A percentile compares a stretch with the other conserved stretches of the same genome.
phyloP scores from a whole-genome alignment of 1,284 basidiomycete genomes.

The Hymenochaete sp. region DNA sequence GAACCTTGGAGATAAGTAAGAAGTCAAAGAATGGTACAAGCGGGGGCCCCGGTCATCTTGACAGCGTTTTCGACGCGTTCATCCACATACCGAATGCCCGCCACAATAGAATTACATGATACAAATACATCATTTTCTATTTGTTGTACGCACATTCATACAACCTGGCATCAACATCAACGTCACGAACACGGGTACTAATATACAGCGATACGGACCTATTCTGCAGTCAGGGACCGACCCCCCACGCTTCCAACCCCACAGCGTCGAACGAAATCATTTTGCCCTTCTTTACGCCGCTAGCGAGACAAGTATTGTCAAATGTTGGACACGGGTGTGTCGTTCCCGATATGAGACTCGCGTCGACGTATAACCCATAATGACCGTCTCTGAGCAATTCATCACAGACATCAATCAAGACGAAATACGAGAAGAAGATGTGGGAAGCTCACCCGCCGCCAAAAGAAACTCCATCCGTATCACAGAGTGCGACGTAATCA shows the following conservation, averaged over 20 bases:
- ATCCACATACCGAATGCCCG: too few species aligned
- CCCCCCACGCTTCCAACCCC: conserved; percentile 80
- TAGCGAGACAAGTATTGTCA: conserved; percentile 69
- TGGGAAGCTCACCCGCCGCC: conserved; percentile 72
- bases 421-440: conserved; percentile 6
- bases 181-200: too few species aligned
- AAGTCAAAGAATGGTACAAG: too few species aligned
- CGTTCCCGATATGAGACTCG: conserved; percentile 73
- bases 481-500: conserved; percentile 84
- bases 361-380: conserved; percentile 88
- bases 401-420: neutral
- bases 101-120: too few species aligned
- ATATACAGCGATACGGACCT: too few species aligned
- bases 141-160: too few species aligned
- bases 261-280: conserved; percentile 72
- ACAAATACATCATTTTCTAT: too few species aligned
- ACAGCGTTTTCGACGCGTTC: too few species aligned
- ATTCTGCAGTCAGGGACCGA: conserved; percentile 37
- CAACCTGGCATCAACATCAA: too few species aligned
- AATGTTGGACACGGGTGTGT: conserved; percentile 83
- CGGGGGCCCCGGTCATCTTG: too few species aligned
- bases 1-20: too few species aligned
- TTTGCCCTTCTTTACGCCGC: conserved; percentile 37
- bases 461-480: conserved; percentile 72
- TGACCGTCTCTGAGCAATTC: conserved; percentile 76